Evolutionary conservation across 2,329 filamentous ascomycete genomes (phyloP), one percentile per base, ranked within the genome.

Genomic region (Sporothrix brunneoviolacea): DNA sequence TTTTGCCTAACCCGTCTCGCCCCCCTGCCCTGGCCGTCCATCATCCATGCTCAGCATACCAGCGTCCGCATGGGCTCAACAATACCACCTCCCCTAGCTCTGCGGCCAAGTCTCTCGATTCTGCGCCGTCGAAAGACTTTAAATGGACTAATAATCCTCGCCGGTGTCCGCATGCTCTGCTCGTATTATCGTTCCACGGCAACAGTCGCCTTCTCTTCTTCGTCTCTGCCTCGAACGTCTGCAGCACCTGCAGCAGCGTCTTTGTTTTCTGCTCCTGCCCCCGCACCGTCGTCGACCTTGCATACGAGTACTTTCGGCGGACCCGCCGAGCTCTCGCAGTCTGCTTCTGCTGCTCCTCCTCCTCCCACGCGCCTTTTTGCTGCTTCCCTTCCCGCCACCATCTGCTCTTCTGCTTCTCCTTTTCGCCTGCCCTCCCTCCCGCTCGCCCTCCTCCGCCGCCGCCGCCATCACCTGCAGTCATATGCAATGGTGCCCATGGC

Each of bases 401-500:
- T 36, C 49, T 42, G 37, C 33, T 41, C 37, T 35, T 33, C 36
- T 41, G 21, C 28, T 39, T 18, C 43, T 47, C 38, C 19, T 32
- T 21, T 40, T 36, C 30, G 48, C 6, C 24, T 10, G 24, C 24
- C 24, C 35, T 32, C 51, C 43, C 51, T 37, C 6, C 24, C 24
- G 24, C 24, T 10, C 35, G 27, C 51, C 43, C 51, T 37, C 41
- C 37, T 40, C 32, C 24, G 16, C 37, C 42, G 19, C 33, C 36
- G 22, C 44, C 46, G 39, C 42, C 52, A 36, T 24, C 52, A 30
- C 8, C 33, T 46, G 22, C 40, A 19, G 19, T 40, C 60, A 50
- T 54, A 57, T 60, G 60, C 61, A 45, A 57, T 57, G 52, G 51
- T 55, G 48, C 65, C 66, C 63, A 73, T 72, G 70, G 70, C 70